Conservation (phyloP, 768 basidiomycete species). For the Amanita polypyramis region DNA sequence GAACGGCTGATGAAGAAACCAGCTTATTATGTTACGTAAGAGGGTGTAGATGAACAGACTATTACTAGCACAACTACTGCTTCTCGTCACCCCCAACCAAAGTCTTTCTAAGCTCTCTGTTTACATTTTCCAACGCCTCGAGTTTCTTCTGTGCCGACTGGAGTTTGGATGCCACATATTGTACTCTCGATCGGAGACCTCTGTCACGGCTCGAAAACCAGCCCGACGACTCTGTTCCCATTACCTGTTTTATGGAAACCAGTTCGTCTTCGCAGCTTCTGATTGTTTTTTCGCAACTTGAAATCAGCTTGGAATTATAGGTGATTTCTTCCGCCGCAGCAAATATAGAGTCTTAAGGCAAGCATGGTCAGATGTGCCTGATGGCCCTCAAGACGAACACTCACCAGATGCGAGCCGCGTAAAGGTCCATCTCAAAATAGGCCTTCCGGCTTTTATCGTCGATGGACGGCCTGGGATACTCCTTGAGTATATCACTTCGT, state of each 20-base stretch:
- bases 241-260: slow-evolving; percentile 52
- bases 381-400: slow-evolving; percentile 3
- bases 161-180: slow-evolving; percentile 71
- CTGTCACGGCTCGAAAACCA: slow-evolving; percentile 27
- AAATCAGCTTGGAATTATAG: slow-evolving; percentile 60
- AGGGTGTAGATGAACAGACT: background rate
- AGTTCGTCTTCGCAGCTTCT: slow-evolving; percentile 72
- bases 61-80: background rate
- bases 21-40: slow-evolving; percentile 1
- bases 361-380: background rate
- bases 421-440: slow-evolving; percentile 82
- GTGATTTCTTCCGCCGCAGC: slow-evolving; percentile 73
- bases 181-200: slow-evolving; percentile 49
- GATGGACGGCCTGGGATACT: slow-evolving; percentile 60
- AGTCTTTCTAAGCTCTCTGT: slow-evolving; percentile 52
- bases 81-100: slow-evolving; percentile 27
- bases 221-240: slow-evolving; percentile 31
- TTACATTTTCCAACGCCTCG: slow-evolving; percentile 60
- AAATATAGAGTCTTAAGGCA: slow-evolving; percentile 59
- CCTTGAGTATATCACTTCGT: background rate
- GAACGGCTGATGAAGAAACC: background rate
- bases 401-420: slow-evolving; percentile 70
- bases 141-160: slow-evolving; percentile 56
- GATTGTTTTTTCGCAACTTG: slow-evolving; percentile 52
- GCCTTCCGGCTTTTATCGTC: slow-evolving; percentile 80